These are phyloP conservation scores for Chamaecyparis obtusa DNA, from an alignment of 75 land plant genomes.

Conservation along the genomic window DNA sequence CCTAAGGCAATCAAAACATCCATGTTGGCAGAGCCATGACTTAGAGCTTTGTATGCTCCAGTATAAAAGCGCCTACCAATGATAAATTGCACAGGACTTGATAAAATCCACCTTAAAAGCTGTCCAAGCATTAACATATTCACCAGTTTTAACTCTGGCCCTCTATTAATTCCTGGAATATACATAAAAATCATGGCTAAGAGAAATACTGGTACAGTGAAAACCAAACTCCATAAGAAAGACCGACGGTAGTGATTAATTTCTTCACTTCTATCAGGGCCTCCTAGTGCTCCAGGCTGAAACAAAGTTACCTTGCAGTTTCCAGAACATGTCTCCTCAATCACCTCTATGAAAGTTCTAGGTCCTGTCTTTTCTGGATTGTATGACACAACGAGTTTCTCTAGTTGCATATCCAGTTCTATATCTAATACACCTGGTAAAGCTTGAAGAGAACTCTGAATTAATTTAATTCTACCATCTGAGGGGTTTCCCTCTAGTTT, in stretches of 20 bases:
- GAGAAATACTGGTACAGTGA: constrained; percentile 80
- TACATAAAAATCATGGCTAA: constrained; percentile 86
- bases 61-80: constrained; percentile 68
- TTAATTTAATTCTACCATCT: constrained; percentile 28
- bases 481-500: constrained; percentile 46
- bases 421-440: constrained; percentile 55
- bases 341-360: constrained; percentile 53
- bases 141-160: constrained; percentile 54
- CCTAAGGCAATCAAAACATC: constrained; percentile 94
- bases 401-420: constrained; percentile 20
- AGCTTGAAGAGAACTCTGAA: constrained; percentile 52
- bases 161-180: constrained; percentile 50
- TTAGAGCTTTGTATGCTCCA: constrained; percentile 62
- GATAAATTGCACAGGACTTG: constrained; percentile 89
- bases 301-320: constrained; percentile 50
- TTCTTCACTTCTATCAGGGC: constrained; percentile 41
- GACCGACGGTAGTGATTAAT: constrained; percentile 45
- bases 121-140: constrained; percentile 66
- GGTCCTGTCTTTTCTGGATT: constrained; percentile 71
- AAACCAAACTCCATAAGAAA: constrained; percentile 79
- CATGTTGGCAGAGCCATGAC: constrained; percentile 88
- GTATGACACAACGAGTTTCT: constrained; percentile 51
- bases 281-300: constrained; percentile 36
- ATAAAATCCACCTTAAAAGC: constrained; percentile 76
- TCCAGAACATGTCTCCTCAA: constrained; percentile 42